These are phyloP conservation scores for Alternaria sp. DNA, from an alignment of 2,329 filamentous ascomycete genomes.

Conservation along the genomic window DNA sequence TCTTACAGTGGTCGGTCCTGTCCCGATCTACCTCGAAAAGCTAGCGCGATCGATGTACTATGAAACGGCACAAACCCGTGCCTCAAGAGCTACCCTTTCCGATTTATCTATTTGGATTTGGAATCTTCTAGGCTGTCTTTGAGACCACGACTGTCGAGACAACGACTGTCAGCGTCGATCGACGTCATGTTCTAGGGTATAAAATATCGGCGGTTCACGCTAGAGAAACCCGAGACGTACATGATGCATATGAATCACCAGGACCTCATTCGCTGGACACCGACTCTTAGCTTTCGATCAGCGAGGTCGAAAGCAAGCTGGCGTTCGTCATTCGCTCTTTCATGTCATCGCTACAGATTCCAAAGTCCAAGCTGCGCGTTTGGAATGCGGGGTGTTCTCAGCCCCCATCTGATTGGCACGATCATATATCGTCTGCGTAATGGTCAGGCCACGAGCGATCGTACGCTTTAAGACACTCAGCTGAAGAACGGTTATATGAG, in stretches of 20 bases:
- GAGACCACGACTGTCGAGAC: slow-evolving; percentile 10
- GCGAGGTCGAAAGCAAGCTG: slow-evolving; percentile 3
- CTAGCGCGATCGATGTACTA: slow-evolving; percentile 24
- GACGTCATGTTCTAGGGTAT: slow-evolving; percentile 11
- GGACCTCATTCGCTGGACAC: slow-evolving; percentile 24
- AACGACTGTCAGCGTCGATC: slow-evolving; percentile 17
- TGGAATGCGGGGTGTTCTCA: slow-evolving; percentile 46
- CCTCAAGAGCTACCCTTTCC: background rate
- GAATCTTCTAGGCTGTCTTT: slow-evolving; percentile 8
- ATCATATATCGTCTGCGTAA: slow-evolving; percentile 45
- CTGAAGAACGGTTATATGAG: slow-evolving; percentile 31
- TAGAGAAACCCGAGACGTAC: slow-evolving; percentile 4
- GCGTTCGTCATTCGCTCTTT: slow-evolving; percentile 22
- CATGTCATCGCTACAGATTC: slow-evolving; percentile 35
- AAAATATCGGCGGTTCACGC: slow-evolving; percentile 5
- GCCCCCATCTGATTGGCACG: slow-evolving; percentile 47
- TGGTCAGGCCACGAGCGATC: slow-evolving; percentile 41
- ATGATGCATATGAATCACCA: slow-evolving; percentile 11
- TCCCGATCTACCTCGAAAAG: slow-evolving; percentile 17
- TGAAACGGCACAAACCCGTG: background rate
- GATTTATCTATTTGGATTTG: background rate
- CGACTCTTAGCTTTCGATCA: slow-evolving; percentile 8
- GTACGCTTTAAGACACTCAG: slow-evolving; percentile 25
- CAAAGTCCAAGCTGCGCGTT: slow-evolving; percentile 39
- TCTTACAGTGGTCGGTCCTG: background rate